A percentile compares a stretch with the other conserved stretches of the same genome.
Conservation (phyloP, 2,329 filamentous ascomycete species). For the Pseudogymnoascus sp. region DNA sequence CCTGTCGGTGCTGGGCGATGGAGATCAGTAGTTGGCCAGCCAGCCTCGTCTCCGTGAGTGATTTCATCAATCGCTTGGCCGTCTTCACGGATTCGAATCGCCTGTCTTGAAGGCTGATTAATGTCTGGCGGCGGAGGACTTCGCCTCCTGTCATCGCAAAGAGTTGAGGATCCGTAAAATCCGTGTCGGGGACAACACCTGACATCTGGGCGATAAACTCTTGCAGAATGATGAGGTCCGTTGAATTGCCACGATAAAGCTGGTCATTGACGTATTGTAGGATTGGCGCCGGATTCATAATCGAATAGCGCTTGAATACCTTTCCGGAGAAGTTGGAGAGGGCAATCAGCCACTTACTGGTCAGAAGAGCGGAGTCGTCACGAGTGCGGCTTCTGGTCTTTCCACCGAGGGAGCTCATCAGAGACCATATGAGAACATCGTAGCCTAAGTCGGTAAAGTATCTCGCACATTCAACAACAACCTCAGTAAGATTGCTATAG, state of each 20-base stretch:
- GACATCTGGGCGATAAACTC: conserved; percentile 90
- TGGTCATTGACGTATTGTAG: conserved; percentile 86
- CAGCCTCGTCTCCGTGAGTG: conserved; percentile 68
- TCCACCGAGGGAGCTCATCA: conserved; percentile 66
- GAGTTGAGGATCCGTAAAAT: conserved; percentile 83
- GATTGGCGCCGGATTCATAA: conserved; percentile 76
- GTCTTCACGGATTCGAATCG: conserved; percentile 68
- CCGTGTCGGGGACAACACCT: conserved; percentile 77
- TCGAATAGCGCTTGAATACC: conserved; percentile 77
- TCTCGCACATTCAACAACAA: conserved; percentile 86
- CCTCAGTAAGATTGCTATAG: conserved; percentile 90
- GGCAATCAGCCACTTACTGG: conserved; percentile 86
- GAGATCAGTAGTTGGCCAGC: conserved; percentile 80
- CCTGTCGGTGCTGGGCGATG: conserved; percentile 81
- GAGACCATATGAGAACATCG: conserved; percentile 86
- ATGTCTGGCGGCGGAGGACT: conserved; percentile 67
- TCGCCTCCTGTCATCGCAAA: conserved; percentile 83
- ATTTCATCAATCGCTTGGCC: conserved; percentile 70
- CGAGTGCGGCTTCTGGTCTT: conserved; percentile 56
- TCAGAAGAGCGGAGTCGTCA: conserved; percentile 58
- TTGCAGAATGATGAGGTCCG: conserved; percentile 83
- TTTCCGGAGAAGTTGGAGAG: conserved; percentile 85
- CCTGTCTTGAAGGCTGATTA: conserved; percentile 72
- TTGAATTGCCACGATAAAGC: conserved; percentile 72
- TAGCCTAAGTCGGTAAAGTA: conserved; percentile 92